Percentiles rank a stretch among this genome's conserved stretches.
Conservation (phyloP, 805 yeast genomes). For the Lipomyces sp. region DNA sequence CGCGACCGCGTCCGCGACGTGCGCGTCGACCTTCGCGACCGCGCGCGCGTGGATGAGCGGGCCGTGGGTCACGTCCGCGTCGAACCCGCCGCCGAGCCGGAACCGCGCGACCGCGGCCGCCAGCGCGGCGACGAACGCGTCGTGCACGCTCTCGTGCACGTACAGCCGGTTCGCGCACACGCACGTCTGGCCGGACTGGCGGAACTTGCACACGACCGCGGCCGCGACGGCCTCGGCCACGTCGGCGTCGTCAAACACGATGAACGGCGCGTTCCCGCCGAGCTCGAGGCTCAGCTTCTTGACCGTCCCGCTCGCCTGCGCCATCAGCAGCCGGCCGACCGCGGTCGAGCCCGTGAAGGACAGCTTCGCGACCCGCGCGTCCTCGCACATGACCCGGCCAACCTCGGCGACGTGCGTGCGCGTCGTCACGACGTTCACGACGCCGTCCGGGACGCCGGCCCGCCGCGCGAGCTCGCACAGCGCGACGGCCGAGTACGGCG, state of each 20-base stretch:
- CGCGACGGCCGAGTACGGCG: slow-evolving; percentile 72
- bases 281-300: slow-evolving; percentile 71
- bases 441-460: slow-evolving; percentile 73
- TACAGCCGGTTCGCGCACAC: slow-evolving; percentile 39
- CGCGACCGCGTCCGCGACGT: slow-evolving; percentile 61
- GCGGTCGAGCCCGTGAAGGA: slow-evolving; percentile 78
- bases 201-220: slow-evolving; percentile 62
- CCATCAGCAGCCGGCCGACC: slow-evolving; percentile 65
- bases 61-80: slow-evolving; percentile 62
- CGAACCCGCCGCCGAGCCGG: slow-evolving; percentile 62
- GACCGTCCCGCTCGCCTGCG: slow-evolving; percentile 55
- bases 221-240: slow-evolving; percentile 64
- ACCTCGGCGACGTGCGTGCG: slow-evolving; percentile 38
- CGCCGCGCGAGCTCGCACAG: slow-evolving; percentile 56
- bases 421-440: slow-evolving; percentile 57
- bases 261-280: slow-evolving; percentile 80
- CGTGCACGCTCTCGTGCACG: slow-evolving; percentile 60
- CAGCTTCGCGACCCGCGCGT: slow-evolving; percentile 56
- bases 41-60: slow-evolving; percentile 68
- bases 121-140: slow-evolving; percentile 53
- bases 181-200: slow-evolving; percentile 80
- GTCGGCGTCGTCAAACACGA: slow-evolving; percentile 71
- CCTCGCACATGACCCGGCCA: slow-evolving; percentile 53
- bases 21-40: slow-evolving; percentile 56
- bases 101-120: slow-evolving; percentile 46